These are phyloP conservation scores for Mariannaea sp. DNA, from an alignment of 2,329 filamentous ascomycete species.

Conservation along the genomic window DNA sequence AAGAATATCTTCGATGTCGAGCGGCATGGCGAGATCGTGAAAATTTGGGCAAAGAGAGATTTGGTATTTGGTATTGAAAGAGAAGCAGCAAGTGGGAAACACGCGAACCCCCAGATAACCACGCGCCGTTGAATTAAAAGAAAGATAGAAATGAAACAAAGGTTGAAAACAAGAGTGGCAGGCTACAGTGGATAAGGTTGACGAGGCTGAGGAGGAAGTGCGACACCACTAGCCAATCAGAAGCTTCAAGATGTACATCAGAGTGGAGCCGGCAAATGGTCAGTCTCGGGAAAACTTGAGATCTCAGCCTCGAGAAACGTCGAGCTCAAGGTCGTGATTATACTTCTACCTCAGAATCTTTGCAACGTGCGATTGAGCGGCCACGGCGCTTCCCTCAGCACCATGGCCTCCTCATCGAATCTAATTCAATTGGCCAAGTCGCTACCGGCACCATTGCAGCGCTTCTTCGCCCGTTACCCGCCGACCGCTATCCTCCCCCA, in stretches of 20 bases:
- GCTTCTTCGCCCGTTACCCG: constrained; percentile 90
- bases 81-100: background rate
- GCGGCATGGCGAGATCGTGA: constrained; percentile 42
- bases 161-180: no score
- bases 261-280: constrained; percentile 5
- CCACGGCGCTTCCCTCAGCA: constrained; percentile 25
- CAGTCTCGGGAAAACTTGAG: constrained; percentile 28
- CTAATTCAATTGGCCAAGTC: constrained; percentile 67
- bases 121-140: constrained; percentile 9
- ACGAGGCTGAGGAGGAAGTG: constrained; percentile 30
- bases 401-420: constrained; percentile 45
- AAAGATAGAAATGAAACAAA: background rate
- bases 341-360: constrained; percentile 1
- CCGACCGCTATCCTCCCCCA: constrained; percentile 65
- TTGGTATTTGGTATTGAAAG: no score
- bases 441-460: constrained; percentile 77
- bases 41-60: background rate
- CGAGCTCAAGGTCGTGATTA: constrained; percentile 3
- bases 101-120: background rate
- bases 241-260: background rate
- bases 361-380: constrained; percentile 25
- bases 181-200: constrained; percentile 12
- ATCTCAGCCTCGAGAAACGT: constrained; percentile 29
- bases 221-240: constrained; percentile 20
- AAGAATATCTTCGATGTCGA: constrained; percentile 85